A percentile compares a stretch with the other conserved stretches of the same genome.
Conservation (phyloP, 2,329 filamentous ascomycete species). For the Aspergillus hiratsukae region DNA sequence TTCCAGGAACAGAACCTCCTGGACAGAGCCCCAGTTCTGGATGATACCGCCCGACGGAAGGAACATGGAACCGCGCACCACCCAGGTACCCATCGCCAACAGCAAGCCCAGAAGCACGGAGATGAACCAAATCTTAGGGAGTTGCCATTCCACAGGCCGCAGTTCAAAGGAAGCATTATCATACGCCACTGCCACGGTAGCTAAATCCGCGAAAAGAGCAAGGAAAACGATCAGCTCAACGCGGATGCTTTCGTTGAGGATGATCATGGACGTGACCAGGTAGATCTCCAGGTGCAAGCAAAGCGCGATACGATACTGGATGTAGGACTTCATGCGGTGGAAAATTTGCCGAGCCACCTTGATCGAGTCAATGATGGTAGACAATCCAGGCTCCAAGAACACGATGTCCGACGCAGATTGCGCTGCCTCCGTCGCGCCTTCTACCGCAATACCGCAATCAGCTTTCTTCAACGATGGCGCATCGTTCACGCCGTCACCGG, state of each 20-base stretch:
- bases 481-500: slow-evolving; percentile 71
- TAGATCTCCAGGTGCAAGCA: slow-evolving; percentile 73
- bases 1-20: slow-evolving; percentile 81
- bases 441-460: slow-evolving; percentile 69
- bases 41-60: slow-evolving; percentile 67
- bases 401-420: slow-evolving; percentile 71
- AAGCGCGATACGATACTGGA: slow-evolving; percentile 72
- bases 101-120: slow-evolving; percentile 55
- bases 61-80: slow-evolving; percentile 67
- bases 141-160: slow-evolving; percentile 74
- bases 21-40: slow-evolving; percentile 68
- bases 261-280: slow-evolving; percentile 72
- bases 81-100: slow-evolving; percentile 68
- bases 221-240: slow-evolving; percentile 74
- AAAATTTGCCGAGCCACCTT: slow-evolving; percentile 71
- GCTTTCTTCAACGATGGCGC: slow-evolving; percentile 70
- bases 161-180: slow-evolving; percentile 75
- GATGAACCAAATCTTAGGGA: slow-evolving; percentile 79
- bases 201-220: slow-evolving; percentile 73
- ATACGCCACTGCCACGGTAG: slow-evolving; percentile 76
- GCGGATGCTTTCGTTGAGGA: slow-evolving; percentile 72
- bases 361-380: slow-evolving; percentile 68
- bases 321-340: slow-evolving; percentile 74
- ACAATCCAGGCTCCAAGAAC: slow-evolving; percentile 67
- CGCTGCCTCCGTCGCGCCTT: slow-evolving; percentile 67